Conservation (phyloP, 495 filamentous ascomycete species). For the Penicillium lagena region DNA sequence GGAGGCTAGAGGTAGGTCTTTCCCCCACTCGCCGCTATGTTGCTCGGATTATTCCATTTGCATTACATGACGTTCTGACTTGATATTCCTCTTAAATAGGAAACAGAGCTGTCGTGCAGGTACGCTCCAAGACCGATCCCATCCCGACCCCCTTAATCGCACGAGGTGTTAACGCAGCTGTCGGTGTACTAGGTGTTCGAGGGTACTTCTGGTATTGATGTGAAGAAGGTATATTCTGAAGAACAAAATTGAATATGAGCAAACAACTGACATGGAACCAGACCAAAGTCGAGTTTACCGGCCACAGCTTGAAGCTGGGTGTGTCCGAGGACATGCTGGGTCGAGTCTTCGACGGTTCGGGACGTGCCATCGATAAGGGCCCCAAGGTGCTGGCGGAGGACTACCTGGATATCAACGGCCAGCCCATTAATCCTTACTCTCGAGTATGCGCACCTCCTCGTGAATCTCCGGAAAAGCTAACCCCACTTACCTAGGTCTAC, state of each 20-base stretch:
- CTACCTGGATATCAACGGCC: constrained; percentile 98
- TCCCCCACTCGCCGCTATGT: not conserved
- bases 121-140: constrained; percentile 26
- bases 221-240: constrained; percentile 71
- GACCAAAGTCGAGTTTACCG: constrained; percentile 96
- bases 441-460: constrained; percentile 51
- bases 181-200: constrained; percentile 75
- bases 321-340: constrained; percentile 99
- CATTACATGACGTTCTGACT: constrained; percentile 4
- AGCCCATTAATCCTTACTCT: constrained; percentile 97
- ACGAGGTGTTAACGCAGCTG: constrained; percentile 15
- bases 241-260: not conserved
- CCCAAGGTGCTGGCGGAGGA: constrained; percentile 98
- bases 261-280: constrained; percentile 15
- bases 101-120: constrained; percentile 86
- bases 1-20: constrained; percentile 78
- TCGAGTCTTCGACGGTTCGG: constrained; percentile 97
- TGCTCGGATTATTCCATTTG: not conserved
- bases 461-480: constrained; percentile 10
- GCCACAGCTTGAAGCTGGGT: constrained; percentile 93
- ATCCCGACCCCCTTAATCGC: constrained; percentile 1
- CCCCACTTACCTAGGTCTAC: constrained; percentile 59
- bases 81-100: constrained; percentile 40
- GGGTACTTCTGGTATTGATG: constrained; percentile 93
- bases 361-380: constrained; percentile 95